Evolutionary conservation across 345 rosid species (phyloP).

Genomic region (Salix caprea): DNA sequence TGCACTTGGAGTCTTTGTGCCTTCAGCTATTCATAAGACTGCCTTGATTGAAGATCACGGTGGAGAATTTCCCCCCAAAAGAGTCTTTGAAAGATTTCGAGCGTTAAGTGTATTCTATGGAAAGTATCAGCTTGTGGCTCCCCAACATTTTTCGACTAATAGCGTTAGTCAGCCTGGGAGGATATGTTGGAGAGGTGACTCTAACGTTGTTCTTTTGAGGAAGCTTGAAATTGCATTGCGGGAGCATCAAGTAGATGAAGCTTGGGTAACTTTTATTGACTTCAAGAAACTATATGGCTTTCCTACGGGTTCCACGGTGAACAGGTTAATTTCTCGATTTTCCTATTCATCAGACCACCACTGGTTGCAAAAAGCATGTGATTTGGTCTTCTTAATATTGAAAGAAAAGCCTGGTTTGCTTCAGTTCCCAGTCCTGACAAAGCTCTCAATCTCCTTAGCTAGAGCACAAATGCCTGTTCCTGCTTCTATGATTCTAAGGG

Average conservation of each 20-base stretch:
- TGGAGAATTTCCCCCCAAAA: background rate
- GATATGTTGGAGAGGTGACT: conserved; percentile 50
- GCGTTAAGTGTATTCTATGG: background rate
- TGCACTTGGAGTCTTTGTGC: background rate
- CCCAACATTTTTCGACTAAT: conserved; percentile 2
- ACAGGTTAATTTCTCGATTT: conserved; percentile 48
- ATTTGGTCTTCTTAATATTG: conserved; percentile 37
- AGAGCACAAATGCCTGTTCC: conserved; percentile 65
- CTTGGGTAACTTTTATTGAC: conserved; percentile 64
- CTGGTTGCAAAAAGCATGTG: conserved; percentile 55
- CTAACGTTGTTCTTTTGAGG: conserved; percentile 39
- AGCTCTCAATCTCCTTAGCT: conserved; percentile 55
- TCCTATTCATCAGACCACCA: conserved; percentile 55
- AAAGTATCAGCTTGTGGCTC: background rate
- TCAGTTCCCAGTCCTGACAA: conserved; percentile 37
- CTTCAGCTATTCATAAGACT: conserved; percentile 4
- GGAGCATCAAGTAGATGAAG: conserved; percentile 43
- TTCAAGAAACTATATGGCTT: conserved; percentile 56
- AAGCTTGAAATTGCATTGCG: conserved; percentile 60
- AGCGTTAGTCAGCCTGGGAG: conserved; percentile 15
- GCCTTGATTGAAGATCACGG: background rate
- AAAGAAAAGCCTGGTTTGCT: conserved; percentile 43
- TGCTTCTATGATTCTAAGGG: conserved; percentile 48
- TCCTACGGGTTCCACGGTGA: conserved; percentile 35
- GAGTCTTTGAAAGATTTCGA: conserved; percentile 2